Evolutionary conservation across 2,329 filamentous ascomycete genomes (phyloP), one percentile per base, ranked within the genome.

Genomic region (Helicocarpus griseus): DNA sequence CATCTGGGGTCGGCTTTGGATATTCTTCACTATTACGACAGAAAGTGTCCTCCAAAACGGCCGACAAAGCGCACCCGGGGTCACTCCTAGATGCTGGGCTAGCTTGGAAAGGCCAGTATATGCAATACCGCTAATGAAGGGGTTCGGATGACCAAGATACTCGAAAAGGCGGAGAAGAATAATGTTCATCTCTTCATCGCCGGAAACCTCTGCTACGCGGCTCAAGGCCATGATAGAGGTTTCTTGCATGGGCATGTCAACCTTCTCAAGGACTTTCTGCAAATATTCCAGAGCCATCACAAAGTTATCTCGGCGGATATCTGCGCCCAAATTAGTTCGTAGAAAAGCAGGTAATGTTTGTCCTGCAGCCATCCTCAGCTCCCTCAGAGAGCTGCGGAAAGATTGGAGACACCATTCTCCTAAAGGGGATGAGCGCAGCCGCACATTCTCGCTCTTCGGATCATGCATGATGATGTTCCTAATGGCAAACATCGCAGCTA

Each of bases 31-130:
- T 2, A 88, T 83, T 47, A 84, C 79, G 53, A 91, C 85, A 0
- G 89, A 90, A 41, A 98, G 75, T 28, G 80, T 91, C 57, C 82
- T 81, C 90, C 91, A 97, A 66, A 89, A 97, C 0, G 91, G 89
- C 51, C 84, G 82, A 52, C 97, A 84, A 0, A 98, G 73, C 14
- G 82, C 80, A 26, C 78, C 76, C 1, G 84, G 78, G 1, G 81
- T 84, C 35, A 80, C 74, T 2, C 76, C 74, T 38, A 82, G 78
- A 45, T 76, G 73, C 48, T 84, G 78, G 1, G 89, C 86, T 46
- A 97, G 75, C 54, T 82, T 83, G 19, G 86, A 75, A 36, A 95
- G 72, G 77, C 95, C 90, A 57, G 86, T 86, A 65, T 89, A 93
- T 3, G 91, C 88, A 56, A 89, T 80, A 4, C 85, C 86, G 49